Base-by-base conservation (phyloP, 371 early-diverging fungal genomes). In the Dichotomocladium elegans region DNA sequence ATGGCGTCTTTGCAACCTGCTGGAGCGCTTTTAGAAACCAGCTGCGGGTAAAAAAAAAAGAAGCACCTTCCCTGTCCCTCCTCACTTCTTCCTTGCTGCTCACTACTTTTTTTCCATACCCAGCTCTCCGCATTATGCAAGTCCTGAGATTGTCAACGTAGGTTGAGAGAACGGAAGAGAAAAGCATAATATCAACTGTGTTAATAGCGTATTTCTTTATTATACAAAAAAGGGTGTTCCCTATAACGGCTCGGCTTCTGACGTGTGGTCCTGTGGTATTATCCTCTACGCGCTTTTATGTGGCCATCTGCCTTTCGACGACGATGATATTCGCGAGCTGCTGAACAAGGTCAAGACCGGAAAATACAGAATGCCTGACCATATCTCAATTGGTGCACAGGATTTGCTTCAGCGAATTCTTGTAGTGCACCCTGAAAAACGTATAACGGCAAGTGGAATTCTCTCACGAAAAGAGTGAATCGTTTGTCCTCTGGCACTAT, bases 181-280 rank as follows among this genome's bases (percentile, higher is more conserved):
- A n/a, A n/a, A 58, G 55, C 41, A 24, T 30, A 11, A 34, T n/a
- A 6, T 40, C 37, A 24, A 47, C 29, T 11, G 17, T 22, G 11
- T n/a, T n/a, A n/a, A n/a, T n/a, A n/a, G n/a, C 25, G 9, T 3
- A 48, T 10, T 24, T 47, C 10, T 14, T 47, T 7, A 21, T 43
- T 49, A 47, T 52, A 19, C 41, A 19, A 7, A 21, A 17, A 48
- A 80, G 70, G 93, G 93, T 2, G 56, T 89, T 45, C 80, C 82
- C 29, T 97, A 95, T 58, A 86, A 90, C 48, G 95, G 95, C 1
- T 79, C 90, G 8, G 71, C 90, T 22, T 85, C 92, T 2, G 97
- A 97, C 61, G 82, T 95, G 25, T 97, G 95, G 95, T 89, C 90
- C 9, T 88, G 93, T 56, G 97, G 97, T 2, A 88, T 97, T 41